Evolutionary conservation across 2,329 filamentous ascomycete genomes (phyloP).

Genomic region (Aspergillus jensenii): DNA sequence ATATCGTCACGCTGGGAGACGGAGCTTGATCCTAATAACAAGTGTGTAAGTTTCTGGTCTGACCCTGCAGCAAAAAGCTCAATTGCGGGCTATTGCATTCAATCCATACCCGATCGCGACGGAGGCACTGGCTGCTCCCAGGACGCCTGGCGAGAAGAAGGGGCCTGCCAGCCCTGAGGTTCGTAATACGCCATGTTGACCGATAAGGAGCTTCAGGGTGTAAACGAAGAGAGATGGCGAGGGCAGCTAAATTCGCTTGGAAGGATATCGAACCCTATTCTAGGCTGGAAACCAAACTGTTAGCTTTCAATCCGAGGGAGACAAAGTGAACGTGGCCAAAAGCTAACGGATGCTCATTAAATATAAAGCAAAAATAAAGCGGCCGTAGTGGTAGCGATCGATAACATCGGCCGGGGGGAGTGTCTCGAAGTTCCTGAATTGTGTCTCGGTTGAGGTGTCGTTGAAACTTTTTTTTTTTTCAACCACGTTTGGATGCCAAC

Average conservation of each 20-base stretch:
- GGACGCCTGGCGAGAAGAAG: constrained; percentile 60
- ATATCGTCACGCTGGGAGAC: constrained; percentile 72
- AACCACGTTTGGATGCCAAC: background rate
- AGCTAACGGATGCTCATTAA: background rate
- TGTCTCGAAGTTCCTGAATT: constrained; percentile 6
- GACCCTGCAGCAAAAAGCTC: constrained; percentile 17
- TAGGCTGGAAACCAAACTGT: constrained; percentile 18
- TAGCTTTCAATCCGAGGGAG: constrained; percentile 12
- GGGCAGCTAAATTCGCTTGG: constrained; percentile 25
- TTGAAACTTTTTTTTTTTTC: constrained; percentile 12
- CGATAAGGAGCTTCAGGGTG: constrained; percentile 14
- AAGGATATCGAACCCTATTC: constrained; percentile 26
- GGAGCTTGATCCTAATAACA: constrained; percentile 66
- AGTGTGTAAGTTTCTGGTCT: constrained; percentile 11
- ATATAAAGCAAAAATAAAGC: background rate
- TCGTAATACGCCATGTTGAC: constrained; percentile 68
- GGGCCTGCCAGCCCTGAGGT: constrained; percentile 62
- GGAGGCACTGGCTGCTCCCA: constrained; percentile 74
- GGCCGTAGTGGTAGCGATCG: constrained; percentile 15
- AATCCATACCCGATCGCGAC: constrained; percentile 65
- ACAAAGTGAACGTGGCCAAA: background rate
- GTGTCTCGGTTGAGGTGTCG: constrained; percentile 10
- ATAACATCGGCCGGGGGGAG: constrained; percentile 15
- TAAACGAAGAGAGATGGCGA: constrained; percentile 20
- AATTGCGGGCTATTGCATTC: background rate